A percentile compares a stretch with the other conserved stretches of the same genome.
Conservation (phyloP, 148 eudicot species). For the Vaccinium macrocarpon region DNA sequence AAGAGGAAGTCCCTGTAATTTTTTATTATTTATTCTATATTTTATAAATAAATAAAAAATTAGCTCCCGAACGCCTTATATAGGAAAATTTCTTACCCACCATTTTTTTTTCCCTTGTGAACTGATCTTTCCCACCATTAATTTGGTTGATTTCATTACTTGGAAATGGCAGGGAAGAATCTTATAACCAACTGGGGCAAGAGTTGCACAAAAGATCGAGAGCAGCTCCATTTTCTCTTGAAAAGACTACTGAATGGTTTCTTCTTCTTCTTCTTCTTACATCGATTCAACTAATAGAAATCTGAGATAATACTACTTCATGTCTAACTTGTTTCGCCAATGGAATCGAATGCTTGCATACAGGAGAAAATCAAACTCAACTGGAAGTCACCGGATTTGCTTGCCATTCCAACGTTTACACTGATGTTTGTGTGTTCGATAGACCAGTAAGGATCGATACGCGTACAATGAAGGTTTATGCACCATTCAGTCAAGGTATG, state of each 20-base stretch:
- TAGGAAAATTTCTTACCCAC: too few species aligned
- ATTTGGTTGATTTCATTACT: background rate
- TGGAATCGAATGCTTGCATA: background rate
- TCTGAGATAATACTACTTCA: too few species aligned
- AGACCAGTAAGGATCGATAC: conserved; percentile 29
- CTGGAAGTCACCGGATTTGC: conserved; percentile 36
- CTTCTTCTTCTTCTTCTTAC: background rate
- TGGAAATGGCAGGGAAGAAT: conserved; percentile 30
- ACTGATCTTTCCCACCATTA: background rate
- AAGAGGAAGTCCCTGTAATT: too few species aligned
- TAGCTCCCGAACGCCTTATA: background rate
- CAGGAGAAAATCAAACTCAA: conserved; percentile 28
- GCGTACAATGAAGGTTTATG: conserved; percentile 19
- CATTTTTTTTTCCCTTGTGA: background rate
- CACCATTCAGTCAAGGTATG: conserved; percentile 17
- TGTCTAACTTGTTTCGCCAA: background rate
- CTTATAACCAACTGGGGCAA: background rate
- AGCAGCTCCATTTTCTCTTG: conserved; percentile 19
- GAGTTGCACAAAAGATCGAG: background rate
- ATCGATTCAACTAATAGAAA: too few species aligned
- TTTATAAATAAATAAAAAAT: too few species aligned
- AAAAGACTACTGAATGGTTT: conserved; percentile 40
- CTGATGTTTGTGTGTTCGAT: conserved; percentile 31
- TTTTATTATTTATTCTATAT: too few species aligned
- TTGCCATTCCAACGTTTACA: conserved; percentile 24